Conservation (phyloP, 192 early-diverging fungal species). For the Dimargaris cristalligena region DNA sequence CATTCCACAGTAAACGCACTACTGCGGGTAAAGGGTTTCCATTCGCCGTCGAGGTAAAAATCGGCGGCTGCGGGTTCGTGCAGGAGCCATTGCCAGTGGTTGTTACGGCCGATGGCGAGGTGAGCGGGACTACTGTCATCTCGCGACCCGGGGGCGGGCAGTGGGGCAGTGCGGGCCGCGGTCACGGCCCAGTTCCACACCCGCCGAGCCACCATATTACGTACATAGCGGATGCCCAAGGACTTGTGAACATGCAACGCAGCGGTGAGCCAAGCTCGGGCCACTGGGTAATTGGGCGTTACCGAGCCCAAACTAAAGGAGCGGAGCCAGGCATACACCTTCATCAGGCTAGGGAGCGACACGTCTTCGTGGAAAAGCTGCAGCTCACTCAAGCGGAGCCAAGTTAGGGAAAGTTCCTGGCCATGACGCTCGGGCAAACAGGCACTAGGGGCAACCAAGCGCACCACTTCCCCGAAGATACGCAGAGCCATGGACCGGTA, state of each 20-base stretch:
- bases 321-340: constrained; percentile 8
- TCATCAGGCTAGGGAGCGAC: constrained; percentile 8
- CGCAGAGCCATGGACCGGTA: constrained; percentile 8
- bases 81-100: constrained; percentile 4
- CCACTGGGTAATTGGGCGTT: not conserved
- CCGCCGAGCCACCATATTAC: not conserved
- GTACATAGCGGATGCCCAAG: constrained; percentile 5
- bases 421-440: constrained; percentile 6
- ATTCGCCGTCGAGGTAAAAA: not conserved
- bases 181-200: not conserved
- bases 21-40: constrained; percentile 7
- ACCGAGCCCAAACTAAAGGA: not conserved
- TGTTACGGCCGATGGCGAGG: not conserved
- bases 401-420: not conserved
- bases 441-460: constrained; percentile 6
- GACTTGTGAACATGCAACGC: constrained; percentile 10
- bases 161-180: too few relatives aligned
- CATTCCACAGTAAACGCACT: constrained; percentile 8
- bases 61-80: not conserved
- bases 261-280: not conserved
- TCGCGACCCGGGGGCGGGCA: not conserved
- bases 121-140: not conserved
- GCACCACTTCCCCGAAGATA: not conserved
- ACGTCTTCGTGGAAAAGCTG: constrained; percentile 11
- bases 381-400: constrained; percentile 10